Conservation (phyloP, 345 rosid species). For the Arabis hirsuta region DNA sequence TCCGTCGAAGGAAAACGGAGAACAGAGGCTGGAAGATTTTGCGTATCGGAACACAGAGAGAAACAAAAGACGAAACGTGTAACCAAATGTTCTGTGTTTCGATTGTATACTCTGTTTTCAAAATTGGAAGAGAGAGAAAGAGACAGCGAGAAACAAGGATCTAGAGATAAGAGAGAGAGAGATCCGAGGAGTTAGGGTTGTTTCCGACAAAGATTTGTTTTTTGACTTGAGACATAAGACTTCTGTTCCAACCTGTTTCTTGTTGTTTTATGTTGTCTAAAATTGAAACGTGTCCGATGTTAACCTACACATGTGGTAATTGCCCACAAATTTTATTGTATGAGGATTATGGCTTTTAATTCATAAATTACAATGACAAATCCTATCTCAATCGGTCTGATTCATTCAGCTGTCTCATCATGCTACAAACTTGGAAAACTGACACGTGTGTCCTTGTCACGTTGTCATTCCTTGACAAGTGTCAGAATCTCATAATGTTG, state of each 20-base stretch:
- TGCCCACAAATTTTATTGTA: too few relatives aligned
- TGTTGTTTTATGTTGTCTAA: conserved; percentile 8
- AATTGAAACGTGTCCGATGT: conserved; percentile 1
- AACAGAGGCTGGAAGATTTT: conserved; percentile 35
- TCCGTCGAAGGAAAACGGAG: conserved; percentile 36
- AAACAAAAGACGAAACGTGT: conserved; percentile 3
- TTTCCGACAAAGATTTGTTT: conserved; percentile 22
- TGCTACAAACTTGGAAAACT: background rate
- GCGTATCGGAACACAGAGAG: conserved; percentile 32
- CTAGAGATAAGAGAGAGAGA: conserved; percentile 2
- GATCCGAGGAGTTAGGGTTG: conserved; percentile 29
- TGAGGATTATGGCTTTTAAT: too few relatives aligned
- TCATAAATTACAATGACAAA: too few relatives aligned
- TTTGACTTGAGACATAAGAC: conserved; percentile 35
- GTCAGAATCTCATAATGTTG: background rate
- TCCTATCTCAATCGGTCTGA: conserved; percentile 11
- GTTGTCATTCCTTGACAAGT: background rate
- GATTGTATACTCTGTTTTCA: conserved; percentile 19
- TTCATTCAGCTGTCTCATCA: conserved; percentile 13
- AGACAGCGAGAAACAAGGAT: conserved; percentile 27
- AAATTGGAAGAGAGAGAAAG: conserved; percentile 2
- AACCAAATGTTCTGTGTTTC: background rate
- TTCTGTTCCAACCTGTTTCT: conserved; percentile 33
- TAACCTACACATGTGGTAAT: background rate
- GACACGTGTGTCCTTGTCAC: conserved; percentile 34